Evolutionary conservation across 495 filamentous ascomycete genomes (phyloP).

Genomic region (Penicillium odoratum): DNA sequence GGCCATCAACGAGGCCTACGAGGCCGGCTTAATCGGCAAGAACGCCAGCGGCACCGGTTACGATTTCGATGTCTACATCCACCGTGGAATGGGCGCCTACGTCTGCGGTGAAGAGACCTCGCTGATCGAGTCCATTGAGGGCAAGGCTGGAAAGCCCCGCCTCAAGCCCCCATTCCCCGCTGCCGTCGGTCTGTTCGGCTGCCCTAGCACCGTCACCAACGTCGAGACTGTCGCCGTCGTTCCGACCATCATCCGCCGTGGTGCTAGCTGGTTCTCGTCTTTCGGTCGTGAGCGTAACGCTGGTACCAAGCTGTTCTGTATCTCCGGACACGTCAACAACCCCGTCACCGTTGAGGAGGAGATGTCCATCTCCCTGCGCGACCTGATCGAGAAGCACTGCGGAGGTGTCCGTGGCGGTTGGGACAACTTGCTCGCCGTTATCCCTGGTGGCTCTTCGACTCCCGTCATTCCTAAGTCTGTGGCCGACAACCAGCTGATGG

Average conservation of each 20-base stretch:
- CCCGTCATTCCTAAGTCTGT: conserved; percentile 85
- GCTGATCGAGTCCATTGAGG: conserved; percentile 95
- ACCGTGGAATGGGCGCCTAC: conserved; percentile 96
- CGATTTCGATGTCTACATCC: conserved; percentile 95
- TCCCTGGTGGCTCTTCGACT: conserved; percentile 94
- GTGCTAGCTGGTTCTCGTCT: conserved; percentile 84
- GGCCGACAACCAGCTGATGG: conserved; percentile 95
- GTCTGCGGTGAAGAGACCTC: conserved; percentile 98
- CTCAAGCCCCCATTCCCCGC: conserved; percentile 98
- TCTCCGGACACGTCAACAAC: conserved; percentile 98
- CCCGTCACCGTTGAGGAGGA: conserved; percentile 97
- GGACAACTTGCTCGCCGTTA: conserved; percentile 95
- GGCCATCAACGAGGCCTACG: conserved; percentile 96
- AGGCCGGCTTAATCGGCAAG: conserved; percentile 91
- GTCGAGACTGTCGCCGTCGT: conserved; percentile 96
- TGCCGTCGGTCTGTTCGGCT: conserved; percentile 94
- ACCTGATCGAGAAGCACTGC: conserved; percentile 96
- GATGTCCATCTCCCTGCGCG: conserved; percentile 92
- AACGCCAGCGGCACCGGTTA: conserved; percentile 96
- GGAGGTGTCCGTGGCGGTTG: conserved; percentile 95
- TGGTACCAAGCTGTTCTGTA: conserved; percentile 97
- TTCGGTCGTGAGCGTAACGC: conserved; percentile 95
- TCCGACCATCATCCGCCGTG: conserved; percentile 92
- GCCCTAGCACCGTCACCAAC: conserved; percentile 96
- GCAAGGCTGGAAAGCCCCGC: conserved; percentile 96